These are phyloP conservation scores for Coniochaeta sp. DNA, from an alignment of 2,329 filamentous ascomycete genomes.

Conservation along the genomic window DNA sequence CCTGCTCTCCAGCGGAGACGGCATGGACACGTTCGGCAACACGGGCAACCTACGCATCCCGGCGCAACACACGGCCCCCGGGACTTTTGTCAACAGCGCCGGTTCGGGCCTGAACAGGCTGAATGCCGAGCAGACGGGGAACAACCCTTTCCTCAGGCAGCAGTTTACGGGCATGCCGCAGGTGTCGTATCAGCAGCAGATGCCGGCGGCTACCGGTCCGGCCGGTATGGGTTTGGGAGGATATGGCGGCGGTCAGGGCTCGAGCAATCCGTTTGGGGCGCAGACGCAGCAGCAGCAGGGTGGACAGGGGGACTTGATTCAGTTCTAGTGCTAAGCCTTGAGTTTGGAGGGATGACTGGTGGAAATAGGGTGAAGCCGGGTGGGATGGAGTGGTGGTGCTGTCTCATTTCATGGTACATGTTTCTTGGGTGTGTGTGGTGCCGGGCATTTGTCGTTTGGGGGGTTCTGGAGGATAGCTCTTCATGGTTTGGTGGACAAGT, in stretches of 20 bases:
- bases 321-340: slow-evolving; percentile 38
- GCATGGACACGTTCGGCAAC: slow-evolving; percentile 96
- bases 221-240: slow-evolving; percentile 42
- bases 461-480: background rate
- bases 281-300: slow-evolving; percentile 42
- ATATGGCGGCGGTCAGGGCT: slow-evolving; percentile 30
- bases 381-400: no score
- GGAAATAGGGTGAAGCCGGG: background rate
- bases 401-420: background rate
- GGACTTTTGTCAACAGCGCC: slow-evolving; percentile 93
- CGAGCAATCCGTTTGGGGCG: slow-evolving; percentile 52
- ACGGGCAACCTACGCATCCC: slow-evolving; percentile 94
- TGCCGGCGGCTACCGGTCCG: slow-evolving; percentile 49
- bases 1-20: slow-evolving; percentile 78
- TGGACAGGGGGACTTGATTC: slow-evolving; percentile 45
- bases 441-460: background rate
- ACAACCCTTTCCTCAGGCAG: slow-evolving; percentile 81
- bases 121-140: slow-evolving; percentile 64
- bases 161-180: slow-evolving; percentile 75
- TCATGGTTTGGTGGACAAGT: background rate
- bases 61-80: slow-evolving; percentile 91
- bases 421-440: background rate
- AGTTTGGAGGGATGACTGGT: no score
- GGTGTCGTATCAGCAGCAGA: slow-evolving; percentile 43
- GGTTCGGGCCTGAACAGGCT: slow-evolving; percentile 70